Evolutionary conservation across 2,329 filamentous ascomycete genomes (phyloP), one percentile per base, ranked within the genome.

Genomic region (Venturia aucupariae): DNA sequence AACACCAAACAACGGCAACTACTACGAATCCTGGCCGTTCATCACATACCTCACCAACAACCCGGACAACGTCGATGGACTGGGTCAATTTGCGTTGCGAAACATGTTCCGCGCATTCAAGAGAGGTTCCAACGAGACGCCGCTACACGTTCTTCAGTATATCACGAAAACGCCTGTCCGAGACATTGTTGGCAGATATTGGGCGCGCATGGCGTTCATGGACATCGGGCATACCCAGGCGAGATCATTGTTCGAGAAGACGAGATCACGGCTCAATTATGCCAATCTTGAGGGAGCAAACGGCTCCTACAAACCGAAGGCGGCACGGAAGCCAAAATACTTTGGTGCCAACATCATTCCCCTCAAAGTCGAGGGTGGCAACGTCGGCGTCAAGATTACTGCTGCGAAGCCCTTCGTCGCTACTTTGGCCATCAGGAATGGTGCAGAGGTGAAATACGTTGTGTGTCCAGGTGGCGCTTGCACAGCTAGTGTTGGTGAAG

Each of bases 21-120:
- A 82, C 69, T 82, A 83, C 71, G 73, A 82, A 66, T 77, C 80
- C 1, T 83, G 79, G 79, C 81, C 80, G 0, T 80, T 82, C 66
- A 69, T 82, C 39, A 71, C 76, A 1, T 82, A 81, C 69, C 70
- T 82, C 62, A 77, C 77, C 46, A 76, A 78, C 67, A 82, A 82
- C 69, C 80, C 75, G 0, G 80, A 82, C 68, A 70, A 74, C 30
- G 77, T 76, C 63, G 67, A 66, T 13, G 68, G 68, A 1, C 66
- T 72, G 13, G 71, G 71, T 8, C 65, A 66, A 30, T 61, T 62
- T 1, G 65, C 64, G 5, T 44, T 72, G 17, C 66, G 66, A 1
- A 64, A 71, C 22, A 68, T 71, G 67, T 78, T 79, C 70, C 67
- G 74, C 1, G 74, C 78, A 67, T 82, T 81, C 67, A 71, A 74